These are phyloP conservation scores for Lentinula guzmanii DNA, from an alignment of 768 basidiomycete genomes.

Conservation along the genomic window DNA sequence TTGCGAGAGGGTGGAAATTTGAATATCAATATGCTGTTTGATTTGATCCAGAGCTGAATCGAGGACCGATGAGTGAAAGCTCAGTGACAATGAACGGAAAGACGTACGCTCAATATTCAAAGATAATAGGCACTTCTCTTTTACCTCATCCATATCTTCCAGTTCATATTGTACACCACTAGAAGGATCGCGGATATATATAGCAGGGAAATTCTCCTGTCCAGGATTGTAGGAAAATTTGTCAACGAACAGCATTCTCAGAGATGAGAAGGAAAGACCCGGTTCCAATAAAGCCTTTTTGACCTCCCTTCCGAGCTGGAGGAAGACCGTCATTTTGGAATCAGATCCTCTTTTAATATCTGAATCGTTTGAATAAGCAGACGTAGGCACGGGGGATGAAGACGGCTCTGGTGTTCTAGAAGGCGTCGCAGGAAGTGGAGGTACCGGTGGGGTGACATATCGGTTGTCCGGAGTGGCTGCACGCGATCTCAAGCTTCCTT, in stretches of 20 bases:
- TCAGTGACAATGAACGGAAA: background rate
- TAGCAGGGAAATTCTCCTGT: conserved; percentile 88
- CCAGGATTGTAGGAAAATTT: conserved; percentile 93
- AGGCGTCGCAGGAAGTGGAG: conserved; percentile 42
- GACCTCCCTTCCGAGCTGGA: conserved; percentile 87
- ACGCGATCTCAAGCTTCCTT: conserved; percentile 19
- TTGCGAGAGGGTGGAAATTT: conserved; percentile 77
- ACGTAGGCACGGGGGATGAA: conserved; percentile 10
- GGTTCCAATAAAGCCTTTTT: conserved; percentile 78
- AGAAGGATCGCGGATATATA: conserved; percentile 89
- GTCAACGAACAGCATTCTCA: conserved; percentile 90
- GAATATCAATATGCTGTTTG: conserved; percentile 94
- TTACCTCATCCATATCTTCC: conserved; percentile 90
- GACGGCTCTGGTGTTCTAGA: conserved; percentile 31
- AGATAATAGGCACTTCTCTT: conserved; percentile 81
- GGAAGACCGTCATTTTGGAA: conserved; percentile 65
- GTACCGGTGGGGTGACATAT: conserved; percentile 33
- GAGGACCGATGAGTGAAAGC: conserved; percentile 4
- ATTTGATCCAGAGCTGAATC: conserved; percentile 90
- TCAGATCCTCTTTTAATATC: conserved; percentile 14
- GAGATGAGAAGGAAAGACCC: conserved; percentile 60
- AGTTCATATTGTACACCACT: conserved; percentile 94
- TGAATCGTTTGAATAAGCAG: background rate
- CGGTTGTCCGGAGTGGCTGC: conserved; percentile 33
- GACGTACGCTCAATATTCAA: conserved; percentile 94